These are phyloP conservation scores for Corchorus capsularis DNA, from an alignment of 345 rosid genomes.

Conservation along the genomic window DNA sequence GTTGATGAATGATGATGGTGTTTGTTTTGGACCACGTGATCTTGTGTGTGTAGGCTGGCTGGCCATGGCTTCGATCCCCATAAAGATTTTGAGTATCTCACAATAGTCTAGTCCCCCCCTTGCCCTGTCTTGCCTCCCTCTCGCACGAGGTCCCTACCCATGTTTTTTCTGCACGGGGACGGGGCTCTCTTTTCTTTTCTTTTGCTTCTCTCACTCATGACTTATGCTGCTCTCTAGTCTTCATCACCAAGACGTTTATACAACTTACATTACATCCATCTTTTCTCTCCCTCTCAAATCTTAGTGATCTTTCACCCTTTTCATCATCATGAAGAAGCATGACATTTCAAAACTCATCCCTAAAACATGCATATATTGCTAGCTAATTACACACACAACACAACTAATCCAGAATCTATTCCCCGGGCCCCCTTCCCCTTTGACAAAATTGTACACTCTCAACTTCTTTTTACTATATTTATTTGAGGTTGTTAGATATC, in stretches of 20 bases:
- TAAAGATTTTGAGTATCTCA: slow-evolving; percentile 52
- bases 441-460: background rate
- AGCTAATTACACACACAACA: no score
- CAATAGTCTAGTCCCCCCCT: slow-evolving; percentile 14
- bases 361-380: no score
- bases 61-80: slow-evolving; percentile 50
- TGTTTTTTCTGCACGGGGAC: slow-evolving; percentile 19
- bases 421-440: background rate
- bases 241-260: background rate
- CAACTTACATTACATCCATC: background rate
- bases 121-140: background rate
- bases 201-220: background rate
- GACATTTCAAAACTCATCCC: background rate
- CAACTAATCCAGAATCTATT: background rate
- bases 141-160: slow-evolving; percentile 17
- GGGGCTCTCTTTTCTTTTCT: background rate
- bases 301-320: no score
- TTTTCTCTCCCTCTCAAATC: background rate
- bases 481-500: no score
- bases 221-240: background rate
- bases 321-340: slow-evolving; percentile 29
- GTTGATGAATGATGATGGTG: background rate
- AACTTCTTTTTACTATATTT: background rate
- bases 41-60: slow-evolving; percentile 7
- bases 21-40: slow-evolving; percentile 15